Conservation (phyloP, 2,329 filamentous ascomycete genomes). For the Scedosporium dehoogii region DNA sequence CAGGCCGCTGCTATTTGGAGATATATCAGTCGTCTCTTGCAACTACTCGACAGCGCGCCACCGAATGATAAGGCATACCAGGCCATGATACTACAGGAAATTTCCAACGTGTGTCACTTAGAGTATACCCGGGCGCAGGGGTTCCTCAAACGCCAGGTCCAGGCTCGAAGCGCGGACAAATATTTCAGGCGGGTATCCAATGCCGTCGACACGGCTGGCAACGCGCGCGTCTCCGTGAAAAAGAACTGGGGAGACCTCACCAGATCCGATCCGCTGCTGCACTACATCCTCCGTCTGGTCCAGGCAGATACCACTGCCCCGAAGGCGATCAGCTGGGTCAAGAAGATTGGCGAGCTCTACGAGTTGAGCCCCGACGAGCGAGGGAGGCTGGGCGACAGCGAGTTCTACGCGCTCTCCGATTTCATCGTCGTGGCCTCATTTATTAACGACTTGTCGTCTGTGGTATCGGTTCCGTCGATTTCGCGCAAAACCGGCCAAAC, state of each 20-base stretch:
- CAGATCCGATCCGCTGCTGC: slow-evolving; percentile 26
- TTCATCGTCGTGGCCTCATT: slow-evolving; percentile 28
- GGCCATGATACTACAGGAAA: slow-evolving; percentile 30
- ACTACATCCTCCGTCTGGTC: slow-evolving; percentile 35
- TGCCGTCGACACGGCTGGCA: slow-evolving; percentile 22
- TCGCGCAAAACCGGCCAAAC: slow-evolving; percentile 28
- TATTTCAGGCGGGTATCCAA: slow-evolving; percentile 31
- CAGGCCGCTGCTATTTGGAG: slow-evolving; percentile 27
- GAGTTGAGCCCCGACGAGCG: slow-evolving; percentile 20
- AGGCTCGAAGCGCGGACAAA: slow-evolving; percentile 22
- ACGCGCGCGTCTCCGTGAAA: slow-evolving; percentile 28
- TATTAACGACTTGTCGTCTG: slow-evolving; percentile 24
- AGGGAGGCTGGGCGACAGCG: slow-evolving; percentile 22
- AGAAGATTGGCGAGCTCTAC: slow-evolving; percentile 29
- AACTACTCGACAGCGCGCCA: slow-evolving; percentile 16
- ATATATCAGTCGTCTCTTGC: slow-evolving; percentile 27
- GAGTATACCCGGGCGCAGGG: slow-evolving; percentile 29
- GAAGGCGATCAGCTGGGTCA: slow-evolving; percentile 35
- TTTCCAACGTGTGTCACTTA: slow-evolving; percentile 32
- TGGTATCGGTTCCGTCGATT: slow-evolving; percentile 23
- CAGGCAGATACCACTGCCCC: slow-evolving; percentile 23
- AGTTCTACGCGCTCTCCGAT: slow-evolving; percentile 23
- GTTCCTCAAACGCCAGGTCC: slow-evolving; percentile 29
- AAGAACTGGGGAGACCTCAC: slow-evolving; percentile 28
- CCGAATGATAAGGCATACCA: slow-evolving; percentile 19